Evolutionary conservation across 805 yeast species (phyloP).

Genomic region (Metschnikowia lochheadii): DNA sequence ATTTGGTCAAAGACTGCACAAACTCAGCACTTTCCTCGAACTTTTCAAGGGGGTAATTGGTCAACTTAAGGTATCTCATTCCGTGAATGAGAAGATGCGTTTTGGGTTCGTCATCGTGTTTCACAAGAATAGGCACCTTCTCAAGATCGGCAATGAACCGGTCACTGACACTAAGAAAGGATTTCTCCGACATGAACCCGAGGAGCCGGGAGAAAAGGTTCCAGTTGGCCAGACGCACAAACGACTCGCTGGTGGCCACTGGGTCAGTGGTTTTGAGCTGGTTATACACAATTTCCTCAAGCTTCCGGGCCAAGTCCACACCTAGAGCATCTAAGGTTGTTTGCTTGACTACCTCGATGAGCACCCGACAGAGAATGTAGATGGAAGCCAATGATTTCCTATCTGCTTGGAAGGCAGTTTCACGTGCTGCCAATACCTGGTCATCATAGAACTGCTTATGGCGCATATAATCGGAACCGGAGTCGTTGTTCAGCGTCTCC

Average conservation of each 20-base stretch:
- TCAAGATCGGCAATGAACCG: conserved; percentile 90
- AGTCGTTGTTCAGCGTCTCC: background rate
- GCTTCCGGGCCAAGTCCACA: conserved; percentile 71
- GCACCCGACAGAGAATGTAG: conserved; percentile 82
- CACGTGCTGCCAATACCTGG: conserved; percentile 43
- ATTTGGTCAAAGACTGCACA: conserved; percentile 78
- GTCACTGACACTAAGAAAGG: conserved; percentile 87
- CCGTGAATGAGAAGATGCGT: conserved; percentile 80
- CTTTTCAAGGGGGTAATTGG: conserved; percentile 80
- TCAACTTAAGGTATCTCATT: conserved; percentile 78
- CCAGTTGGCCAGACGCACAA: conserved; percentile 90
- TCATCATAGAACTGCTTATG: conserved; percentile 30
- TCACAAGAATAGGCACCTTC: conserved; percentile 51
- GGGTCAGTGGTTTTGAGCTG: conserved; percentile 90
- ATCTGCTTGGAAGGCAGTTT: conserved; percentile 78
- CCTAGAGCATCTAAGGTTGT: conserved; percentile 71
- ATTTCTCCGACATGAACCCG: conserved; percentile 84
- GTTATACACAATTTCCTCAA: conserved; percentile 90
- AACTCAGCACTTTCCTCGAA: conserved; percentile 95
- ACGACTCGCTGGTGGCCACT: conserved; percentile 51
- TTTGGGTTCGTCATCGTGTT: conserved; percentile 46
- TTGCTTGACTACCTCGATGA: conserved; percentile 88
- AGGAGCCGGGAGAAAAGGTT: conserved; percentile 80
- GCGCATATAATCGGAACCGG: conserved; percentile 14
- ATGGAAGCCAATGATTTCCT: conserved; percentile 82